Evolutionary conservation across 805 yeast genomes (phyloP), one percentile per base, ranked within the genome.

Genomic region (Sugiyamaella valdiviana): DNA sequence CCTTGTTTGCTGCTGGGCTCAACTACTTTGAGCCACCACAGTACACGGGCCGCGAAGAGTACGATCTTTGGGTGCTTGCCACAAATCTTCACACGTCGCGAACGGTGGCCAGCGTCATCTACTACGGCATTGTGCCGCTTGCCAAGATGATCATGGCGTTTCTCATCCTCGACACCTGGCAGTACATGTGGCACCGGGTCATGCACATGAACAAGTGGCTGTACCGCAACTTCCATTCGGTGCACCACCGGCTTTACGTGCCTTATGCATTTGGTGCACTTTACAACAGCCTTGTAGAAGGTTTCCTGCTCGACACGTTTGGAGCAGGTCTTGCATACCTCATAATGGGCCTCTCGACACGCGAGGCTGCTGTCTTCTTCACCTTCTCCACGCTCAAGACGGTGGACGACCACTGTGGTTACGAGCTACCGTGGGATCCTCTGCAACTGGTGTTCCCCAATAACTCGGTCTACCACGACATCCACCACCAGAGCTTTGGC

Each of bases 371-470:
- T 19, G 56, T 84, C 10, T 70, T 93, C 48, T 93, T 74, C 68
- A 80, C 91, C 1, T 87, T 93, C 64, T 86, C 96, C 14, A 93
- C 99, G 1, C 67, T 93, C 77, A 93, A 93, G 67, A 93, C 99
- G 1, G 96, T 93, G 44, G 98, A 93, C 65, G 99, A 93, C 66
- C 99, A 93, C 68, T 93, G 98, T 67, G 99, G 99, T n/a, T 93
- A 91, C 66, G 80, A 90, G 23, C 72, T 93, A 48, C 98, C 98
- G 14, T 85, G 72, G 65, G 99, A 93, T 66, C 80, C 90, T 19
- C 85, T 93, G 75, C 99, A 93, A 72, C 63, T 80, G 39, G 49
- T 91, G 19, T 93, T 93, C 77, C 98, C 97, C 54, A 93, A 93
- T 70, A 89, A 93, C 63, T 85, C 98, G 12, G 84, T 89, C 26